Conservation (phyloP, 2,329 filamentous ascomycete species). For the Sclerotinia borealis region DNA sequence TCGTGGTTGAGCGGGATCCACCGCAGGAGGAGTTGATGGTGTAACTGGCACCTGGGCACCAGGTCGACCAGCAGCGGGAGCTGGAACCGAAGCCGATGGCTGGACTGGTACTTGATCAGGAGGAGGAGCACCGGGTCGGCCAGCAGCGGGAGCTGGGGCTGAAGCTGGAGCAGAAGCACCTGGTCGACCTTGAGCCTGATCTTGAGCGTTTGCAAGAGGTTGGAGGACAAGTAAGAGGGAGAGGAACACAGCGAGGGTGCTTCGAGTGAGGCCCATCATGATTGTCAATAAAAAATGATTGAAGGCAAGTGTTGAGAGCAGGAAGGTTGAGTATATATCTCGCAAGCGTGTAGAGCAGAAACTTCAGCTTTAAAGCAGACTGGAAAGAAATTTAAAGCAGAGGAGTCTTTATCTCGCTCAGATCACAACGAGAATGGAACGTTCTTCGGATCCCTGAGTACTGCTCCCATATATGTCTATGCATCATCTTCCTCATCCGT, state of each 20-base stretch:
- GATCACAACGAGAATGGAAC: background rate
- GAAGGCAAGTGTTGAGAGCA: background rate
- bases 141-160: background rate
- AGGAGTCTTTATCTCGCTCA: background rate
- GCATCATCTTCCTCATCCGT: background rate
- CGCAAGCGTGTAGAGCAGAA: background rate
- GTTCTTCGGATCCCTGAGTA: background rate
- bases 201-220: background rate
- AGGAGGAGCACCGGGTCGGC: background rate
- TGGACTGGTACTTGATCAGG: background rate
- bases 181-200: constrained; percentile 2
- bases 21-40: background rate
- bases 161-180: background rate
- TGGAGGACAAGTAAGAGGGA: background rate
- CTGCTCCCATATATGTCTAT: background rate
- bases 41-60: background rate
- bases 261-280: constrained; percentile 7
- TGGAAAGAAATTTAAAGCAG: background rate
- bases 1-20: background rate
- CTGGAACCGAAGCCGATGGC: background rate
- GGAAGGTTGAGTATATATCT: background rate
- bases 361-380: background rate
- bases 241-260: background rate
- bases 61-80: background rate
- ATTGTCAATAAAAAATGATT: background rate